phyloP scores from a whole-genome alignment of 2,329 filamentous ascomycete genomes.

The Colletotrichum coccodes region DNA sequence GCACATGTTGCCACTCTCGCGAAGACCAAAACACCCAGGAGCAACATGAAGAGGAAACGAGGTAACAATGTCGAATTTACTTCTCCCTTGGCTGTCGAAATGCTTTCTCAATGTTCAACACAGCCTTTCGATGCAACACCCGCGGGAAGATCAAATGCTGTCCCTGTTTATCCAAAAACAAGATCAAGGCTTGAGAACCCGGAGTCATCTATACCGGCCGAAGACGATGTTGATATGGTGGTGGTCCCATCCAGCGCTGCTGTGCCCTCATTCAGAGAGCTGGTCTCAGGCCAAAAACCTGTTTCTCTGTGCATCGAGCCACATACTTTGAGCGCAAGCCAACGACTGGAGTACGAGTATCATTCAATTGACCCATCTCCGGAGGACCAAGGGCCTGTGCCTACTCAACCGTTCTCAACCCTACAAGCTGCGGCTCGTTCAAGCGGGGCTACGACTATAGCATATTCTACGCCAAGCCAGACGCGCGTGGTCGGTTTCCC shows the following conservation, averaged over 20 bases:
- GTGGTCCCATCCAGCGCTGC: constrained; percentile 32
- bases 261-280: constrained; percentile 1
- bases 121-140: constrained; percentile 27
- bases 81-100: constrained; percentile 4
- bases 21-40: neutral
- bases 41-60: constrained; percentile 23
- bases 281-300: constrained; percentile 28
- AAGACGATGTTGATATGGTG: constrained; percentile 37
- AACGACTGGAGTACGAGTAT: constrained; percentile 52
- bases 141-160: neutral
- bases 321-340: constrained; percentile 47
- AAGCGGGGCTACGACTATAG: constrained; percentile 45
- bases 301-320: constrained; percentile 45
- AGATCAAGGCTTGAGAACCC: neutral
- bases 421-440: constrained; percentile 34
- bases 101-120: constrained; percentile 18
- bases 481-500: constrained; percentile 15
- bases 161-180: neutral
- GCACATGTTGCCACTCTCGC: constrained; percentile 12
- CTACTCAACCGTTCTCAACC: constrained; percentile 24
- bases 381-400: constrained; percentile 18
- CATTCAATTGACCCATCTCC: constrained; percentile 38
- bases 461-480: constrained; percentile 47
- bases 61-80: constrained; percentile 14
- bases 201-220: neutral